These are phyloP conservation scores for Coemansia sp. DNA, from an alignment of 192 early-diverging fungal genomes.

Conservation along the genomic window DNA sequence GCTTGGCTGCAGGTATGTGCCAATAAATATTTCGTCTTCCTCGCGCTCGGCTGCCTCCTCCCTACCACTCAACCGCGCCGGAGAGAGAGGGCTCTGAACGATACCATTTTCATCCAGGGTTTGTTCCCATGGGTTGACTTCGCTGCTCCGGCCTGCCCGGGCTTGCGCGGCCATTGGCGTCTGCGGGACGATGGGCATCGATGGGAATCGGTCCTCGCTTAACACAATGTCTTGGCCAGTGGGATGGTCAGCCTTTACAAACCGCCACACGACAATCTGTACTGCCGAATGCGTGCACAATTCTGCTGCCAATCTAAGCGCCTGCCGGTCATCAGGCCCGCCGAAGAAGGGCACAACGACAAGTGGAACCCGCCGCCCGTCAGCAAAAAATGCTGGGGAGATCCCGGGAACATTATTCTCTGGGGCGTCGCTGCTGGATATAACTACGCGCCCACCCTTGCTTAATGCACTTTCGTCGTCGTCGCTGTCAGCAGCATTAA, in stretches of 20 bases:
- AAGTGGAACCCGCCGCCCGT: constrained; percentile 54
- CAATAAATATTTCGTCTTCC: constrained; percentile 29
- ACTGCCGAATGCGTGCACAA: constrained; percentile 51
- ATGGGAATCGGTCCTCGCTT: constrained; percentile 32
- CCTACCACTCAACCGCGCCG: not conserved
- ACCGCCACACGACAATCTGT: constrained; percentile 56
- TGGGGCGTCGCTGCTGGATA: constrained; percentile 2
- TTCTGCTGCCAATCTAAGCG: constrained; percentile 55
- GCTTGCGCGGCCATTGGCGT: not conserved
- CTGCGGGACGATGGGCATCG: constrained; percentile 18
- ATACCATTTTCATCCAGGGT: not conserved
- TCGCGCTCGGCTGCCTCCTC: constrained; percentile 24
- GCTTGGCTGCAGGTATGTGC: constrained; percentile 14
- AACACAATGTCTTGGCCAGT: constrained; percentile 11
- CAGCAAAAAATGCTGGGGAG: constrained; percentile 17
- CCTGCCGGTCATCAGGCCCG: constrained; percentile 68
- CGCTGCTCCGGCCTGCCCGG: not conserved
- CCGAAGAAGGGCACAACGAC: constrained; percentile 75
- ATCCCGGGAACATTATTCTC: not conserved
- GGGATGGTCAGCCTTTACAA: constrained; percentile 23
- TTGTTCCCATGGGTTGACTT: not conserved
- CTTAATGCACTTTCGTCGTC: not conserved
- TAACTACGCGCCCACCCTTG: constrained; percentile 9
- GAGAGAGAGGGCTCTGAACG: not conserved
- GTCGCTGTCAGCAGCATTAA: not conserved